These are phyloP conservation scores for Carex scoparia DNA, from an alignment of 176 grass and related monocot genomes.

Conservation along the genomic window DNA sequence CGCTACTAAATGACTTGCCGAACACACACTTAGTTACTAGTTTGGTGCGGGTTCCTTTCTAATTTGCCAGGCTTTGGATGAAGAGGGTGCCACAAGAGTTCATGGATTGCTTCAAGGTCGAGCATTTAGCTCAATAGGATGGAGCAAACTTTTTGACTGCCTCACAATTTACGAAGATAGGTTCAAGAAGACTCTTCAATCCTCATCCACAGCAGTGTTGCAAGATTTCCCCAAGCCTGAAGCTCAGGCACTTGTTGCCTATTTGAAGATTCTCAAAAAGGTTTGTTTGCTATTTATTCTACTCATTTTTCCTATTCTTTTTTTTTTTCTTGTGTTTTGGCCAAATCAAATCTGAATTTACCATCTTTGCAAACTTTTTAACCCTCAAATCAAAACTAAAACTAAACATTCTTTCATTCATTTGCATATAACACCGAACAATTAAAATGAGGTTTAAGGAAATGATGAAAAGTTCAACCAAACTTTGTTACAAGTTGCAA, in stretches of 20 bases:
- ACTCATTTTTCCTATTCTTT: constrained; percentile 12
- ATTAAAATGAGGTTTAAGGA: not conserved
- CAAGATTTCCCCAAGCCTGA: constrained; percentile 83
- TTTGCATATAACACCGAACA: not conserved
- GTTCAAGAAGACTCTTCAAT: constrained; percentile 85
- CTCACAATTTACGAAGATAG: constrained; percentile 90
- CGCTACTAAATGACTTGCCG: not conserved
- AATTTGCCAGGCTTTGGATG: constrained; percentile 64
- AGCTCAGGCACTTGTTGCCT: constrained; percentile 91
- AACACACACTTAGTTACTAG: not conserved
- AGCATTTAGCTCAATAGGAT: constrained; percentile 76
- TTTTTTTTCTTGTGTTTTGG: not conserved
- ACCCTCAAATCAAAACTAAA: not conserved
- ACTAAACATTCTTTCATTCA: not conserved
- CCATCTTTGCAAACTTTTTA: not conserved
- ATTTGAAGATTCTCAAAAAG: constrained; percentile 86
- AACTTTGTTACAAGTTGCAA: not conserved
- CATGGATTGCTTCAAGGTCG: constrained; percentile 83
- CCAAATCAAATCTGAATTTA: not conserved
- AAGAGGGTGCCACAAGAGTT: constrained; percentile 82
- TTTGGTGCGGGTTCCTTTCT: not conserved
- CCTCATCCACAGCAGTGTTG: constrained; percentile 56
- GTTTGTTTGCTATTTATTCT: constrained; percentile 29
- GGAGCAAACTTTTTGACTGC: constrained; percentile 95
- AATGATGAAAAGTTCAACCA: not conserved